Percentiles rank a stretch among this genome's conserved stretches.
Conservation (phyloP, 768 basidiomycete genomes). For the Kwoniella bestiolae region DNA sequence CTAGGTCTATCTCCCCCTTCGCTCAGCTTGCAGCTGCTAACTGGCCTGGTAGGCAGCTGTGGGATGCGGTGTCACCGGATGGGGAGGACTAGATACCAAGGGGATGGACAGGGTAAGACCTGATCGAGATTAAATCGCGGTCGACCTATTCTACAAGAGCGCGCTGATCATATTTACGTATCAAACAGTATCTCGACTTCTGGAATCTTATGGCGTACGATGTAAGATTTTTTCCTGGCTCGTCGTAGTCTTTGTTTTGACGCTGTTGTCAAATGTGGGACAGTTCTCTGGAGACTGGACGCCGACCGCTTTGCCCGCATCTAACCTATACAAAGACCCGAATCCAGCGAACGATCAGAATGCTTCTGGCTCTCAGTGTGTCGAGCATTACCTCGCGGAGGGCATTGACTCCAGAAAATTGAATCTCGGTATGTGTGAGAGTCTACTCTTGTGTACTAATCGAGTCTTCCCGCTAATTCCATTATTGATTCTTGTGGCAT, state of each 20-base stretch:
- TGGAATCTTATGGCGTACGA: slow-evolving; percentile 89
- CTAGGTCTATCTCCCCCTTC: neutral
- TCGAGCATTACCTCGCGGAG: neutral
- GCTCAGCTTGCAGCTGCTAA: too few relatives aligned
- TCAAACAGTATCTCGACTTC: slow-evolving; percentile 71
- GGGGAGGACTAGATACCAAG: slow-evolving; percentile 73
- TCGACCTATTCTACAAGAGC: neutral
- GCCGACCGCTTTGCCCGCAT: slow-evolving; percentile 4
- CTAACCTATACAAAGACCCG: slow-evolving; percentile 13
- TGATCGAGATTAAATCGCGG: too few relatives aligned
- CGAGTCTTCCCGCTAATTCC: too few relatives aligned
- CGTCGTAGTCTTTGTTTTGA: too few relatives aligned
- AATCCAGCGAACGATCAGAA: neutral
- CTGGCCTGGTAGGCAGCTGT: slow-evolving; percentile 69
- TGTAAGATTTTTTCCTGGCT: too few relatives aligned
- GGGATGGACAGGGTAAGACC: slow-evolving; percentile 77
- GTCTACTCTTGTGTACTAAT: too few relatives aligned
- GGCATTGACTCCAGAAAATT: slow-evolving; percentile 15
- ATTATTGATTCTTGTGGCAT: too few relatives aligned
- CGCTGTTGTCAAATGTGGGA: neutral
- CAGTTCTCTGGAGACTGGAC: slow-evolving; percentile 25
- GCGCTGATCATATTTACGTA: neutral
- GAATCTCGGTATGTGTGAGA: slow-evolving; percentile 15
- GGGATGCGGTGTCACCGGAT: slow-evolving; percentile 82
- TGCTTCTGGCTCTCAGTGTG: slow-evolving; percentile 15